phyloP scores from a whole-genome alignment of 305 asterid genomes.

The Coffea humblotiana region DNA sequence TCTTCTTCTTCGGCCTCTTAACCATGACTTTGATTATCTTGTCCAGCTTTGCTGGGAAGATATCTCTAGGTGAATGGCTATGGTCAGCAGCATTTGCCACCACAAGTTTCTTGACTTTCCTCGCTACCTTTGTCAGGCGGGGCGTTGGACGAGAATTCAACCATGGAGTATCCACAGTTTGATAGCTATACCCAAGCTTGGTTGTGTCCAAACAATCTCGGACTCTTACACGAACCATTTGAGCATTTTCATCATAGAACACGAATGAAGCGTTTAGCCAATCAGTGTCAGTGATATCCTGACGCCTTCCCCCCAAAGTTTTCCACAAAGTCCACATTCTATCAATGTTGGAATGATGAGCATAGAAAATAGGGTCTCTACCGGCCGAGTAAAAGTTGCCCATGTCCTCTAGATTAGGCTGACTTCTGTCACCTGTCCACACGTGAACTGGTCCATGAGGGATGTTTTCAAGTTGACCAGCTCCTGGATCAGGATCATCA shows the following conservation, averaged over 20 bases:
- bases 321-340: slow-evolving; percentile 87
- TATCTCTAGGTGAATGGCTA: slow-evolving; percentile 13
- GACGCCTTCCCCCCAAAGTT: slow-evolving; percentile 55
- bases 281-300: slow-evolving; percentile 51
- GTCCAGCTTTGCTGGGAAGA: slow-evolving; percentile 51
- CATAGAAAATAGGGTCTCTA: slow-evolving; percentile 70
- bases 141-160: slow-evolving; percentile 51
- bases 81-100: slow-evolving; percentile 48
- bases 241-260: slow-evolving; percentile 71
- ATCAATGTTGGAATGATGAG: slow-evolving; percentile 71
- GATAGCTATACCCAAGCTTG: slow-evolving; percentile 58
- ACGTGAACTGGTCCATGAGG: slow-evolving; percentile 44
- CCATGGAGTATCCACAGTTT: slow-evolving; percentile 65
- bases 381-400: slow-evolving; percentile 84
- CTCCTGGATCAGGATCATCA: slow-evolving; percentile 25
- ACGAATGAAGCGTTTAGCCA: slow-evolving; percentile 52
- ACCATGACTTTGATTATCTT: slow-evolving; percentile 50
- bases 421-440: slow-evolving; percentile 43
- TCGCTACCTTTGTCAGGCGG: slow-evolving; percentile 26
- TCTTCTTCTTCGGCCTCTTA: slow-evolving; percentile 63
- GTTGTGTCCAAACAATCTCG: slow-evolving; percentile 51
- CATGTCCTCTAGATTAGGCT: slow-evolving; percentile 35
- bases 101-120: slow-evolving; percentile 42
- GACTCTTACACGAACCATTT: slow-evolving; percentile 60
- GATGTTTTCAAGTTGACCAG: slow-evolving; percentile 36